Percentiles rank a stretch among this genome's conserved stretches.
Evolutionary conservation across 2,329 filamentous ascomycete genomes (phyloP).

Genomic region (Hypoxylon sp.): DNA sequence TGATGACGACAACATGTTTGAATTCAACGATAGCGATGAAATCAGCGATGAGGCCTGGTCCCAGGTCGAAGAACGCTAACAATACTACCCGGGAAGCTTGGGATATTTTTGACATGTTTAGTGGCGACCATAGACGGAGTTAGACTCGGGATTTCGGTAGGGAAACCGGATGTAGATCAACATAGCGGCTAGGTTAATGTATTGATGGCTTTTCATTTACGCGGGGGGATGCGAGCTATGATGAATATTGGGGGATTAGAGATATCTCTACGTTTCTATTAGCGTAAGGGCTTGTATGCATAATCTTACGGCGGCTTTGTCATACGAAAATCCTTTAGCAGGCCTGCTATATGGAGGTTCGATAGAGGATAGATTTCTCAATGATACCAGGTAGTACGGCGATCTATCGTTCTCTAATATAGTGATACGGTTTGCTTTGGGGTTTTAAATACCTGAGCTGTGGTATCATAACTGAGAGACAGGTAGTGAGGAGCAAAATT

Average conservation of each 20-base stretch:
- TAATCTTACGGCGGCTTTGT: neutral
- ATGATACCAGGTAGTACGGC: neutral
- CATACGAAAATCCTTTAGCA: neutral
- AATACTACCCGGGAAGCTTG: neutral
- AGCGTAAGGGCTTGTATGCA: neutral
- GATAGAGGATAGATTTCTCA: conserved; percentile 5
- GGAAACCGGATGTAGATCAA: neutral
- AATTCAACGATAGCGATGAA: conserved; percentile 26
- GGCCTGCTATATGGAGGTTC: neutral
- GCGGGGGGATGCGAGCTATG: neutral
- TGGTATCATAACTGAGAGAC: neutral
- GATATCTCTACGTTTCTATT: neutral
- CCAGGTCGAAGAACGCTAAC: conserved; percentile 30
- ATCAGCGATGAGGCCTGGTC: conserved; percentile 40
- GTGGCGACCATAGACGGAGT: neutral
- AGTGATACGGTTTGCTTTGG: neutral
- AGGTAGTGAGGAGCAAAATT: neutral
- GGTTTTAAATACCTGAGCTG: neutral
- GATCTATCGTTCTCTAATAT: neutral
- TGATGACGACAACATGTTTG: conserved; percentile 10
- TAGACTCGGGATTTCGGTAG: neutral
- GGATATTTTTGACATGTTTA: neutral
- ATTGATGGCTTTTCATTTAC: neutral
- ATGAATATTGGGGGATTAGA: neutral
- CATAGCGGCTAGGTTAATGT: neutral